Evolutionary conservation across 805 yeast genomes (phyloP).

Genomic region (Aciculoconidium aculeatum): DNA sequence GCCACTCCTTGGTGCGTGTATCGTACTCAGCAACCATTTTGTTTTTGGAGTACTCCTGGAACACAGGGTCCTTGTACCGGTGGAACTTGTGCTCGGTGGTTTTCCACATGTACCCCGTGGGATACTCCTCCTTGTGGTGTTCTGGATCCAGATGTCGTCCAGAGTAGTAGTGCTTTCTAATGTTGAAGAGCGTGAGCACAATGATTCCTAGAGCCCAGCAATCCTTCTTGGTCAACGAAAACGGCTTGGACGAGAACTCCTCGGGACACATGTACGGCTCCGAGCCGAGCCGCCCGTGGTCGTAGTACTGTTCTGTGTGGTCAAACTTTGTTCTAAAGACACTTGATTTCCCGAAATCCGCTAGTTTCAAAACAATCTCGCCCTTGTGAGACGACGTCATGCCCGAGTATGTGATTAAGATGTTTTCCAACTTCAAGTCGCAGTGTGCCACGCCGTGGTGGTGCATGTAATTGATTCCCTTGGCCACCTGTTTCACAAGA

Average conservation of each 20-base stretch:
- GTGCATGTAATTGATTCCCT: conserved; percentile 82
- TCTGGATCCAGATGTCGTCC: conserved; percentile 67
- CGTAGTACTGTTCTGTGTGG: conserved; percentile 29
- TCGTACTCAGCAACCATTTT: conserved; percentile 38
- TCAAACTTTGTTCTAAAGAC: conserved; percentile 93
- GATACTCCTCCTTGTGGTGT: conserved; percentile 14
- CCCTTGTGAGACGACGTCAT: conserved; percentile 55
- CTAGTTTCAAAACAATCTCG: conserved; percentile 20
- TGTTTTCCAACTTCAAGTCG: conserved; percentile 85
- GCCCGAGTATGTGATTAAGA: conserved; percentile 39
- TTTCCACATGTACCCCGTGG: conserved; percentile 27
- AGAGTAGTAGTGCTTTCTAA: conserved; percentile 22
- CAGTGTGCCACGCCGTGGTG: conserved; percentile 91
- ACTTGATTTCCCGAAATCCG: conserved; percentile 89
- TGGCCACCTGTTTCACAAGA: conserved; percentile 77
- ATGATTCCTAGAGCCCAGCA: conserved; percentile 82
- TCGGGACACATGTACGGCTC: conserved; percentile 93
- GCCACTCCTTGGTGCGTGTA: conserved; percentile 26
- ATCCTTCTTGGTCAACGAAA: conserved; percentile 78
- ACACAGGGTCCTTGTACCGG: conserved; percentile 25
- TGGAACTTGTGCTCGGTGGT: conserved; percentile 18
- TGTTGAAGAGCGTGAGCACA: conserved; percentile 23
- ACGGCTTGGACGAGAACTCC: conserved; percentile 48
- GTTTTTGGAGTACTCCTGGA: conserved; percentile 37
- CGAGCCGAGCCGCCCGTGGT: conserved; percentile 75